phyloP scores from a whole-genome alignment of 345 rosid genomes.

The Rubroshorea leprosula region DNA sequence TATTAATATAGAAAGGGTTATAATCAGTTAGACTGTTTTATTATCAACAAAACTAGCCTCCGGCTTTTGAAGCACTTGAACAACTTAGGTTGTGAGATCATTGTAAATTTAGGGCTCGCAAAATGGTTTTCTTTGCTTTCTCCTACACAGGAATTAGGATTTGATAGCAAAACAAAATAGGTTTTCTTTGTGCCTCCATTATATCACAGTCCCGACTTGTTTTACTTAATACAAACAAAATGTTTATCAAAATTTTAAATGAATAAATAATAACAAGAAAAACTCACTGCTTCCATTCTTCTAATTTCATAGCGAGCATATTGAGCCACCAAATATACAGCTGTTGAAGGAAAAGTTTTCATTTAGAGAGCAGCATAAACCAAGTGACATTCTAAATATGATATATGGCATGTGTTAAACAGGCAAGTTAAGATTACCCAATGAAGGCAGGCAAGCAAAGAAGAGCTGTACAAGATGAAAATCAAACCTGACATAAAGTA shows the following conservation, averaged over 20 bases:
- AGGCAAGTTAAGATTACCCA: conserved; percentile 45
- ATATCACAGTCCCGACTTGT: not conserved
- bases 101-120: too few species aligned
- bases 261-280: not conserved
- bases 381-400: conserved; percentile 8
- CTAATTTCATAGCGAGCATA: conserved; percentile 78
- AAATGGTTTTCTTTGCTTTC: too few species aligned
- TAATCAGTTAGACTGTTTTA: too few species aligned
- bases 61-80: too few species aligned
- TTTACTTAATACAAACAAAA: not conserved
- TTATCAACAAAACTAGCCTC: too few species aligned
- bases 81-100: too few species aligned
- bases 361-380: conserved; percentile 25
- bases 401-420: conserved; percentile 11
- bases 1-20: too few species aligned
- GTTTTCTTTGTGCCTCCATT: too few species aligned
- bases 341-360: conserved; percentile 36
- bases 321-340: conserved; percentile 82
- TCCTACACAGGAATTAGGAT: too few species aligned
- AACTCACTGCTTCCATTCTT: conserved; percentile 74
- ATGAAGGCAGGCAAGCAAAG: conserved; percentile 88
- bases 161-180: too few species aligned
- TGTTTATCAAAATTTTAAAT: not conserved
- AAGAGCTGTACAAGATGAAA: conserved; percentile 93
- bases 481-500: conserved; percentile 58